A percentile compares a stretch with the other conserved stretches of the same genome.
These are phyloP conservation scores for Striga asiatica DNA, from an alignment of 257 asterid genomes.

Conservation along the genomic window DNA sequence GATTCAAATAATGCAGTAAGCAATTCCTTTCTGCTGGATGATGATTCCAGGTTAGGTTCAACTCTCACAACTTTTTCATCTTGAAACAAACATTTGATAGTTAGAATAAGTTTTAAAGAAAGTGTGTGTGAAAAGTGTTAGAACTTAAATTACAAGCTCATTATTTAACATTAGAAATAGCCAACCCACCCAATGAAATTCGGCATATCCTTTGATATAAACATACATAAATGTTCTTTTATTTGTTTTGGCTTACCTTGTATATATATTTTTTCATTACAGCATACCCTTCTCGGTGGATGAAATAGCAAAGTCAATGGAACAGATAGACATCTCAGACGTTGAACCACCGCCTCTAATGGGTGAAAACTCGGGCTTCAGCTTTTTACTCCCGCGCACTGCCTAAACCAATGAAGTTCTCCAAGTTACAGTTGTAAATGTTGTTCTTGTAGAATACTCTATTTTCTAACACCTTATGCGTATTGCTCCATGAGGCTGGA, in stretches of 20 bases:
- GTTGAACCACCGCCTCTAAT: conserved; percentile 77
- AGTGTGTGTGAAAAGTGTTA: too few relatives aligned
- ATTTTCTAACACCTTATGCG: too few relatives aligned
- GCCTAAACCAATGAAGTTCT: too few relatives aligned
- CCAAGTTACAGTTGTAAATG: too few relatives aligned
- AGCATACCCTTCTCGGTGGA: conserved; percentile 97
- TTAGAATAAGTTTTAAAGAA: too few relatives aligned
- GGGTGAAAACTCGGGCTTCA: conserved; percentile 82
- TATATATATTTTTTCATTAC: conserved; percentile 23
- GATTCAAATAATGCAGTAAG: conserved; percentile 88
- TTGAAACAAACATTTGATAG: not conserved
- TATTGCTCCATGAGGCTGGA: too few relatives aligned
- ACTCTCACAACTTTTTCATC: not conserved
- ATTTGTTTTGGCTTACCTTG: not conserved
- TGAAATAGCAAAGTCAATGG: conserved; percentile 93
- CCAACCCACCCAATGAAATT: too few relatives aligned
- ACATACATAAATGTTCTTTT: not conserved
- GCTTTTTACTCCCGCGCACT: conserved; percentile 66
- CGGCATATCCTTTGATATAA: too few relatives aligned
- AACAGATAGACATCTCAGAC: conserved; percentile 76
- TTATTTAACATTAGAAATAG: too few relatives aligned
- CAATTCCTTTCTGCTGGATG: conserved; percentile 92
- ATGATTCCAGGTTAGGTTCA: conserved; percentile 78
- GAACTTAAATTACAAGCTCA: too few relatives aligned
- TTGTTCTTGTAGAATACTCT: too few relatives aligned